Conservation (phyloP, 1,284 basidiomycete genomes). For the Microbotryum silenes-acaulis region DNA sequence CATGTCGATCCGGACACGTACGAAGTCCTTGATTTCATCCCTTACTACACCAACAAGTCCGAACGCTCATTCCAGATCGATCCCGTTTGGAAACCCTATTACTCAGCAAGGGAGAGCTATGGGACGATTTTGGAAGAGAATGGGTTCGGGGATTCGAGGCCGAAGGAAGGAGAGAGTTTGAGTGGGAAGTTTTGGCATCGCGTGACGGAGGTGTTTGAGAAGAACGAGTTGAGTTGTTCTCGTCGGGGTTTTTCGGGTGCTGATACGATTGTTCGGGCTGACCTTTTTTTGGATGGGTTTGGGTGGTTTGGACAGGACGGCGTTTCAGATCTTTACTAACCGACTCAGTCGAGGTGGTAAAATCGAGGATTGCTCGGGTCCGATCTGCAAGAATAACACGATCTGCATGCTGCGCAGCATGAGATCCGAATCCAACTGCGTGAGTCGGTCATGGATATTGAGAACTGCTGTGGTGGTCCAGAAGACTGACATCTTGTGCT, state of each 20-base stretch:
- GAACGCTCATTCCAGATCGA: slow-evolving; percentile 24
- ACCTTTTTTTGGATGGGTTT: not conserved
- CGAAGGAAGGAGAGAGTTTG: slow-evolving; percentile 34
- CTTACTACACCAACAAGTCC: slow-evolving; percentile 39
- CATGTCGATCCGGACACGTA: slow-evolving; percentile 52
- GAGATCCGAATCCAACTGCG: slow-evolving; percentile 30
- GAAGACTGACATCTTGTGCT: not conserved
- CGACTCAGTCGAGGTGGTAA: slow-evolving; percentile 26
- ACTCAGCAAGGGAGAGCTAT: slow-evolving; percentile 51
- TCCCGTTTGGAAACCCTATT: slow-evolving; percentile 53
- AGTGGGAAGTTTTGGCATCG: slow-evolving; percentile 55
- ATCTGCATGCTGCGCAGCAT: slow-evolving; percentile 30
- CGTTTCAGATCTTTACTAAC: slow-evolving; percentile 25
- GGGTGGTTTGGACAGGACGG: slow-evolving; percentile 3
- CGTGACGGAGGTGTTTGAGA: slow-evolving; percentile 51
- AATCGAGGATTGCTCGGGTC: slow-evolving; percentile 20
- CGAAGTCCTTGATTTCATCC: slow-evolving; percentile 49
- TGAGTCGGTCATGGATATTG: not conserved
- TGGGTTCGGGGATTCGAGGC: slow-evolving; percentile 2
- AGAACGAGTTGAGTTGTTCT: slow-evolving; percentile 47
- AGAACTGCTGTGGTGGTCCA: too few relatives aligned
- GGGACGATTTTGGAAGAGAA: slow-evolving; percentile 12
- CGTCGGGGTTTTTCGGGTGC: not conserved
- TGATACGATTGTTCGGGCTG: too few relatives aligned
- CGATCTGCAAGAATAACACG: slow-evolving; percentile 25